Conservation (phyloP, 139 green algal species). For the Volvox africanus region DNA sequence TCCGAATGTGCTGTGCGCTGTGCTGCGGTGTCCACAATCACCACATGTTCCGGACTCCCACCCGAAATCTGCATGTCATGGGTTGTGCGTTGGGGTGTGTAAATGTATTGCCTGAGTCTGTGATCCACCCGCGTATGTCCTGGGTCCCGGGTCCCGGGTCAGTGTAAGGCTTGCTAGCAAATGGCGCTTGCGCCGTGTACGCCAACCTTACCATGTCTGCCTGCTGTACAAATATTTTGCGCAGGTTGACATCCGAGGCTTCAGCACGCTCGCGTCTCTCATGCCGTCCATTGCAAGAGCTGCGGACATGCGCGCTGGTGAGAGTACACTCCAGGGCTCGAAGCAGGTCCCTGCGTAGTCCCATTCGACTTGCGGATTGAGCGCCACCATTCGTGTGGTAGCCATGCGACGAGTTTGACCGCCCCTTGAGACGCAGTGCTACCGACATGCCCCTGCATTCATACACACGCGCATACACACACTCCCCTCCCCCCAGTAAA, state of each 20-base stretch:
- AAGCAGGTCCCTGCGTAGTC: not conserved
- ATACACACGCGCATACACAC: no score
- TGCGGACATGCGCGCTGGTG: constrained; percentile 25
- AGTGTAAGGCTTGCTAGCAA: no score
- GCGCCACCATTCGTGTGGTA: no score
- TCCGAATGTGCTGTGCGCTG: not conserved
- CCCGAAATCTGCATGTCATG: not conserved
- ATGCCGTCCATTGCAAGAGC: constrained; percentile 38
- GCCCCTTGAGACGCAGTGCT: no score
- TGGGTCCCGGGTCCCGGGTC: no score
- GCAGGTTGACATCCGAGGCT: constrained; percentile 11
- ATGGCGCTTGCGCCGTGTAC: no score
- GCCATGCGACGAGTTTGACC: no score
- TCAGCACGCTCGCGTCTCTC: constrained; percentile 25
- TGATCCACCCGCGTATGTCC: not conserved
- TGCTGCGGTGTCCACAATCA: not conserved
- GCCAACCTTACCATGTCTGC: no score
- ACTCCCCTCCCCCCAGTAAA: no score
- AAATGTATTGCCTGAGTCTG: not conserved
- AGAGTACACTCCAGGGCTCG: not conserved
- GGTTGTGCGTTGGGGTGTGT: not conserved
- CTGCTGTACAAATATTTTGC: not conserved
- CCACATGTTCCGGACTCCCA: not conserved
- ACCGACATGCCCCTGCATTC: not conserved
- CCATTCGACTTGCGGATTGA: not conserved